phyloP scores from a whole-genome alignment of 1,139 yeast genomes.

The Geotrichum phurueaensis region DNA sequence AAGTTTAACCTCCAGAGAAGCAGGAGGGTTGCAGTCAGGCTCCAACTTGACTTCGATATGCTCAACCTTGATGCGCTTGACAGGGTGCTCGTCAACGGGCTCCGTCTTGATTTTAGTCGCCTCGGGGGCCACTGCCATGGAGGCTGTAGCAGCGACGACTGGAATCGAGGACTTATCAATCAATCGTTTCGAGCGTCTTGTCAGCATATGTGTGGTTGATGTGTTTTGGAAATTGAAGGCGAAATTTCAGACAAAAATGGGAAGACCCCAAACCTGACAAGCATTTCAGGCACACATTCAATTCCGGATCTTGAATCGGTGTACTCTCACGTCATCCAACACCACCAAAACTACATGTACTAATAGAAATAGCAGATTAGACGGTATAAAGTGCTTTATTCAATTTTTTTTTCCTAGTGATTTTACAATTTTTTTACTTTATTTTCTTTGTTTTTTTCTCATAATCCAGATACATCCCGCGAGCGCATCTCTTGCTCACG shows the following conservation, averaged over 20 bases:
- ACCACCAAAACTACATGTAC: too few relatives aligned
- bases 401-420: neutral
- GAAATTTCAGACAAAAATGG: too few relatives aligned
- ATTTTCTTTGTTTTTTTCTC: neutral
- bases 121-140: neutral
- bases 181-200: neutral
- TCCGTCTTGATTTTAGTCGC: neutral
- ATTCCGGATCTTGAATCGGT: too few relatives aligned
- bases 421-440: neutral
- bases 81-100: neutral
- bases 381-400: too few relatives aligned
- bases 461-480: neutral
- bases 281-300: too few relatives aligned
- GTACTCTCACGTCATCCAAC: too few relatives aligned
- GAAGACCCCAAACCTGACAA: too few relatives aligned
- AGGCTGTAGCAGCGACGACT: neutral
- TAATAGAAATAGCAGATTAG: too few relatives aligned
- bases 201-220: neutral
- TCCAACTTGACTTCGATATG: neutral
- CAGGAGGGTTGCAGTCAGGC: neutral
- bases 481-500: neutral
- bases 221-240: too few relatives aligned
- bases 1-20: neutral
- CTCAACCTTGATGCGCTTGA: neutral
- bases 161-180: neutral